Evolutionary conservation across 768 basidiomycete genomes (phyloP).

Genomic region (Galerina sulciceps): DNA sequence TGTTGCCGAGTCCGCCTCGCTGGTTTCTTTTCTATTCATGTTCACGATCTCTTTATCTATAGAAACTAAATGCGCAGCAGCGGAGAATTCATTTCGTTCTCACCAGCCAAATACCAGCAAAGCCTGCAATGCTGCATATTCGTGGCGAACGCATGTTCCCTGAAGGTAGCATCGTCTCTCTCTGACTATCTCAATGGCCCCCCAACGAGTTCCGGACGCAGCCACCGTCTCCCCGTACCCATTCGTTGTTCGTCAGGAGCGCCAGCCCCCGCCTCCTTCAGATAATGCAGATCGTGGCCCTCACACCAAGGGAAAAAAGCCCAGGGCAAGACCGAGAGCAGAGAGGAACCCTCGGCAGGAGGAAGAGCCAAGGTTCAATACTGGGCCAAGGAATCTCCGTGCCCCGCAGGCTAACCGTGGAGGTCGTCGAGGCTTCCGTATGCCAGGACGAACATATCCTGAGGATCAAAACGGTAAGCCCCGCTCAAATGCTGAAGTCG

Average conservation of each 20-base stretch:
- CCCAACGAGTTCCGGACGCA: slow-evolving; percentile 52
- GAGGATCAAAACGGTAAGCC: slow-evolving; percentile 30
- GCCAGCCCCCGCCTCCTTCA: slow-evolving; percentile 19
- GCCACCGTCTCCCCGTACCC: slow-evolving; percentile 61
- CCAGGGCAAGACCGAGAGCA: slow-evolving; percentile 31
- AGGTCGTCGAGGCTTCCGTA: slow-evolving; percentile 23
- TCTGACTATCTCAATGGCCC: slow-evolving; percentile 47
- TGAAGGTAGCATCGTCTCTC: slow-evolving; percentile 33
- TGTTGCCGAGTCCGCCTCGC: too few species aligned
- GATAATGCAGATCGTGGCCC: slow-evolving; percentile 56
- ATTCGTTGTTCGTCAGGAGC: slow-evolving; percentile 51
- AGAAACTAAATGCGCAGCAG: too few species aligned
- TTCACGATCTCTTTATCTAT: too few species aligned
- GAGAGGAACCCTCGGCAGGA: slow-evolving; percentile 49
- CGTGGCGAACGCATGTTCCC: slow-evolving; percentile 44
- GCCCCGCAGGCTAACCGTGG: slow-evolving; percentile 26
- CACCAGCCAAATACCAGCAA: slow-evolving; percentile 38
- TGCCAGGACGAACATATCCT: slow-evolving; percentile 29
- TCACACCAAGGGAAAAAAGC: slow-evolving; percentile 49
- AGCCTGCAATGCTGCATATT: slow-evolving; percentile 39
- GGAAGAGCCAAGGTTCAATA: slow-evolving; percentile 50
- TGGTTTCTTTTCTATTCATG: too few species aligned
- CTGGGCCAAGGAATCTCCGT: slow-evolving; percentile 37
- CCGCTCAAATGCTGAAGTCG: background rate
- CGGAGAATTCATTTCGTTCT: background rate